A percentile compares a stretch with the other conserved stretches of the same genome.
These are phyloP conservation scores for Citrus hindsii DNA, from an alignment of 345 rosid genomes.

Conservation along the genomic window DNA sequence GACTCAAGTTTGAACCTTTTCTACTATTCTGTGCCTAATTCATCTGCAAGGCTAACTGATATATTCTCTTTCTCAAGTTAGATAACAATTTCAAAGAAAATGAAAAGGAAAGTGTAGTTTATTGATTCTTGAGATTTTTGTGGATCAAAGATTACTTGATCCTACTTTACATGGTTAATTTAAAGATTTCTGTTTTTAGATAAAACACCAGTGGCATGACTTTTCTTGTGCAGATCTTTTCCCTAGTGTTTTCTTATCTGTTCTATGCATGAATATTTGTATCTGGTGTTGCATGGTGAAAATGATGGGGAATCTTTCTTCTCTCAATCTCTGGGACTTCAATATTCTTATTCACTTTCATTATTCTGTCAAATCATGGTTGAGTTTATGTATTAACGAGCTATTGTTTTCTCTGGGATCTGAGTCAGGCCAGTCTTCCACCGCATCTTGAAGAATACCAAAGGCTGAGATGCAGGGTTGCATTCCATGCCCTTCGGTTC, in stretches of 20 bases:
- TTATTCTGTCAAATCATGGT: not conserved
- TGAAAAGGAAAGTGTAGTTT: not conserved
- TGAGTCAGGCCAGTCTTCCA: conserved; percentile 75
- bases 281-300: not conserved
- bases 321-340: not conserved
- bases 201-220: not conserved
- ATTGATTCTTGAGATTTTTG: not conserved
- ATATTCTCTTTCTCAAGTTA: not conserved
- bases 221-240: not conserved
- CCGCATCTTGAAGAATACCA: conserved; percentile 83
- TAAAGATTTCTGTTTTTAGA: not conserved
- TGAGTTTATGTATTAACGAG: not conserved
- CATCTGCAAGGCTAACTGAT: not conserved
- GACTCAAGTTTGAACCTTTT: conserved; percentile 10
- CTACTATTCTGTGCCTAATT: not conserved
- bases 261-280: not conserved
- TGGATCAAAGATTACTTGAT: not conserved
- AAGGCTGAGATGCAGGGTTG: conserved; percentile 89
- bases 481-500: conserved; percentile 79
- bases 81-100: not conserved
- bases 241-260: not conserved
- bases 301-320: not conserved
- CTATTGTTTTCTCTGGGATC: conserved; percentile 12
- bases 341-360: not conserved
- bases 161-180: not conserved